Base-by-base conservation (phyloP, 2,329 filamentous ascomycete species). In the Escovopsis sp. region DNA sequence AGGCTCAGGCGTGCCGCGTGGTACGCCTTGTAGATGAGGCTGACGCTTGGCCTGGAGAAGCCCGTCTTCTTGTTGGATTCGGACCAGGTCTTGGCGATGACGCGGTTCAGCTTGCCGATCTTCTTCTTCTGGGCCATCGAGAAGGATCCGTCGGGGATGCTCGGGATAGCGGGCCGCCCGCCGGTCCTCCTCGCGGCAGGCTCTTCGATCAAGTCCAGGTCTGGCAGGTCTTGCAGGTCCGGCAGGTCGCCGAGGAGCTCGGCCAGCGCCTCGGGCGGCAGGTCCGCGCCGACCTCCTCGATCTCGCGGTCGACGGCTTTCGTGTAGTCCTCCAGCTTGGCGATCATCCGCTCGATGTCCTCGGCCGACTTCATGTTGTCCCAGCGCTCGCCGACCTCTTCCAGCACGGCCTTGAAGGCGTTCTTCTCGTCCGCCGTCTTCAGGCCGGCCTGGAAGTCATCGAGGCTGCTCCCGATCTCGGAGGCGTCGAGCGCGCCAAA, bases 21-120 rank as follows among this genome's bases (percentile, higher is more conserved):
- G 50, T 77, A 77, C 10, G 60, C 59, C 45, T 65, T 68, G 65
- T 72, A 77, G 5, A 65, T 57, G 1, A 57, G 54, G 24, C 54
- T 55, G 15, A 68, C 57, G 4, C 59, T 60, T 46, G 57, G 62
- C 31, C 51, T 50, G n/a, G 53, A 56, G 8, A 60, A 39, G 7
- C 51, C 53, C 7, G 48, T 30, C 7, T 50, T 50, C 15, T 53
- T 51, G n/a, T 51, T 50, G 35, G 56, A 40, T 20, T 62, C 50
- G 24, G 52, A 52, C 9, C 49, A 50, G 10, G 57, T 53, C 8
- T 52, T 52, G 0, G 50, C 47, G 5, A 66, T 45, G 4, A 50
- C 42, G 0, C 48, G 35, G 43, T 66, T 66, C 25, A 66, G 50
- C 25, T 53, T 59, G n/a, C 51, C 39, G 7, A 66, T 48, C 46